phyloP scores from a whole-genome alignment of 2,329 filamentous ascomycete species.

The Beauveria asiatica region DNA sequence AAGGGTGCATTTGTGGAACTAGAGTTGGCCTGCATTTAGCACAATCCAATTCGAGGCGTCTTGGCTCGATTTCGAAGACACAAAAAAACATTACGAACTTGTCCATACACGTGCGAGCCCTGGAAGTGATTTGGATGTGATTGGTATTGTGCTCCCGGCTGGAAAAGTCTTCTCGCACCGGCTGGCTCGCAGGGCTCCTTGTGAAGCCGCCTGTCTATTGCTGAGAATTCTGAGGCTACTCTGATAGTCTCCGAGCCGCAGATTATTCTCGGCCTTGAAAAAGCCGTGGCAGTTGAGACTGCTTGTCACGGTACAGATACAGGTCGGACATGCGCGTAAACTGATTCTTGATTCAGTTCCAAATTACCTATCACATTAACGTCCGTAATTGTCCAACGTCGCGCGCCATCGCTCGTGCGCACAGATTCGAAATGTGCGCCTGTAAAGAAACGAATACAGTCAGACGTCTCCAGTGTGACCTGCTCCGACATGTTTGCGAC shows the following conservation, averaged over 20 bases:
- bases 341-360: neutral
- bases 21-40: conserved; percentile 36
- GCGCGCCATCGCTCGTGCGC: conserved; percentile 17
- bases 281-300: conserved; percentile 50
- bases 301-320: conserved; percentile 57
- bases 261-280: conserved; percentile 47
- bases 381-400: conserved; percentile 25
- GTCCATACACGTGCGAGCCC: conserved; percentile 14
- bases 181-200: conserved; percentile 18
- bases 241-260: conserved; percentile 51
- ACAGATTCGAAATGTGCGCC: conserved; percentile 18
- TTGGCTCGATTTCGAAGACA: conserved; percentile 35
- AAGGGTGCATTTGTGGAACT: conserved; percentile 32
- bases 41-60: conserved; percentile 38
- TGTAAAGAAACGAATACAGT: too few species aligned
- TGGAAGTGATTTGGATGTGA: conserved; percentile 18
- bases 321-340: conserved; percentile 42
- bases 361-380: conserved; percentile 37
- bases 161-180: conserved; percentile 47
- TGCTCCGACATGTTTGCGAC: neutral
- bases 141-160: conserved; percentile 35
- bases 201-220: conserved; percentile 28
- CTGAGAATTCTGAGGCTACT: conserved; percentile 48
- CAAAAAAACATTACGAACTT: conserved; percentile 24
- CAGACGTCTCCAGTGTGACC: neutral